These are phyloP conservation scores for Aspergillus sclerotialis DNA, from an alignment of 2,329 filamentous ascomycete genomes.

Conservation along the genomic window DNA sequence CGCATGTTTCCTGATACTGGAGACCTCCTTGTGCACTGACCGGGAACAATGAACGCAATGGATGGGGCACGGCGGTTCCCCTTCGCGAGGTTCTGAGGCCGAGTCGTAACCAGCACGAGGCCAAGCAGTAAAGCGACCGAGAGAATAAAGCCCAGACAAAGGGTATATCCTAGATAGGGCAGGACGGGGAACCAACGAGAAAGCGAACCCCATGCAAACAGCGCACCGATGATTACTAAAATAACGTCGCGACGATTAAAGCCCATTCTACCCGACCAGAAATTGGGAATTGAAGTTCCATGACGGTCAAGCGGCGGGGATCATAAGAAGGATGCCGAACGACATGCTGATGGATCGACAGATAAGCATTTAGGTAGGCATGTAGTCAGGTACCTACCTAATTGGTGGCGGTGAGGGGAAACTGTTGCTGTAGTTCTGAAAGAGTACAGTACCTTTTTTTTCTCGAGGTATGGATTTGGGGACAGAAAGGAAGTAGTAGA, in stretches of 20 bases:
- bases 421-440: not conserved
- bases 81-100: conserved; percentile 29
- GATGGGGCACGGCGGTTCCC: conserved; percentile 37
- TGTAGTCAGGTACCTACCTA: no score
- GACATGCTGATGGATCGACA: not conserved
- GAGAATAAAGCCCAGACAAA: conserved; percentile 60
- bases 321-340: no score
- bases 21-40: conserved; percentile 62
- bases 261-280: conserved; percentile 38
- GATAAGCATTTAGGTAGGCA: not conserved
- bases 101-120: conserved; percentile 53
- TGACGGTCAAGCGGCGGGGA: conserved; percentile 17
- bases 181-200: conserved; percentile 76
- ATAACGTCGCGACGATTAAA: conserved; percentile 38
- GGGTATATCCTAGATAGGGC: conserved; percentile 79
- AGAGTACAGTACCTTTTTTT: not conserved
- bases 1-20: conserved; percentile 58
- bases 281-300: conserved; percentile 39
- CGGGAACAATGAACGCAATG: conserved; percentile 54
- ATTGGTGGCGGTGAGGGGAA: not conserved
- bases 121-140: conserved; percentile 51
- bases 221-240: conserved; percentile 34
- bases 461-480: no score
- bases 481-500: not conserved
- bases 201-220: conserved; percentile 82